Conservation (phyloP, 805 yeast species). For the Yarrowia bubula region DNA sequence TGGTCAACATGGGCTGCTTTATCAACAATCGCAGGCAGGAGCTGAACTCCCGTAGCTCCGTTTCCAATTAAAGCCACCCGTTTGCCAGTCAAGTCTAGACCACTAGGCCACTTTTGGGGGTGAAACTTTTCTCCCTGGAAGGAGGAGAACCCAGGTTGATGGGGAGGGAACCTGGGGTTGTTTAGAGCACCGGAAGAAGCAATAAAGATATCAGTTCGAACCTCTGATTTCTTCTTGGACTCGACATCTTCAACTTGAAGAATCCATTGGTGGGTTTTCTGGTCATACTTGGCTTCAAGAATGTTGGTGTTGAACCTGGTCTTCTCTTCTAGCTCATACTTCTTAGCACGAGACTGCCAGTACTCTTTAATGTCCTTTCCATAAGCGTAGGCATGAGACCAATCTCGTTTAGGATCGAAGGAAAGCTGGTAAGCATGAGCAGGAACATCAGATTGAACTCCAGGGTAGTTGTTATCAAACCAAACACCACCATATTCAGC, state of each 20-base stretch:
- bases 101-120: constrained; percentile 39
- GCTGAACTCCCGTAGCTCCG: constrained; percentile 41
- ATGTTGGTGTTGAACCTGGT: constrained; percentile 31
- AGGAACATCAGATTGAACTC: constrained; percentile 35
- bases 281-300: constrained; percentile 33
- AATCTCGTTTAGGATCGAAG: constrained; percentile 36
- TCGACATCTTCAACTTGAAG: constrained; percentile 29
- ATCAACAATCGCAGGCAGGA: constrained; percentile 34
- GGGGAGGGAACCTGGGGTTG: constrained; percentile 36
- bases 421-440: constrained; percentile 36
- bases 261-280: neutral
- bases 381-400: constrained; percentile 33
- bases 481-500: constrained; percentile 37
- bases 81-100: constrained; percentile 34
- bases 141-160: constrained; percentile 34
- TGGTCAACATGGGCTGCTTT: constrained; percentile 33
- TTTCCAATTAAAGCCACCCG: constrained; percentile 40
- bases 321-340: constrained; percentile 32
- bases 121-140: constrained; percentile 39
- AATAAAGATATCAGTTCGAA: constrained; percentile 33
- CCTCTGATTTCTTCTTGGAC: constrained; percentile 23
- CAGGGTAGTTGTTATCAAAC: constrained; percentile 35
- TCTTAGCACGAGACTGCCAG: constrained; percentile 32
- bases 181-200: constrained; percentile 35
- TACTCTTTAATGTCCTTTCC: constrained; percentile 35